These are phyloP conservation scores for Salix caprea DNA, from an alignment of 345 rosid genomes.

Conservation along the genomic window DNA sequence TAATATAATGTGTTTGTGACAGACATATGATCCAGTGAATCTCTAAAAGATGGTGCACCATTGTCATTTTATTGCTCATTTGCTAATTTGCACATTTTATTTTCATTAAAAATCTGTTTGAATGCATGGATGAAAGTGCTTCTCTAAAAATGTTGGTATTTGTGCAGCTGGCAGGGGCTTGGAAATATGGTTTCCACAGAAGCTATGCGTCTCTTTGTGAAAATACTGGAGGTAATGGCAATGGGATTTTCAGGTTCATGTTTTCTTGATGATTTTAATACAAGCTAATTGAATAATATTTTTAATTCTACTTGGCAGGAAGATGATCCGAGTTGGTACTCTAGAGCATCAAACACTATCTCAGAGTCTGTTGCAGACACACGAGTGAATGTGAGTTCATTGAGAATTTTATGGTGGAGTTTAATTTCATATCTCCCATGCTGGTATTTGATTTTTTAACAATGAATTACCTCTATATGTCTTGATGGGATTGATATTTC, in stretches of 20 bases:
- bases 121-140: not conserved
- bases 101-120: not conserved
- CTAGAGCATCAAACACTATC: slow-evolving; percentile 70
- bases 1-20: not conserved
- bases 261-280: not conserved
- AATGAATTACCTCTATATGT: not conserved
- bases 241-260: slow-evolving; percentile 13
- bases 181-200: slow-evolving; percentile 90
- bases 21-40: not conserved
- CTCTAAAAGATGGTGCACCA: not conserved
- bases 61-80: not conserved
- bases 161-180: slow-evolving; percentile 90
- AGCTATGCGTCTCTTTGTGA: slow-evolving; percentile 99
- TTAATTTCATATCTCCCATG: not conserved
- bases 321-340: slow-evolving; percentile 98
- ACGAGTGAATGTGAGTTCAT: slow-evolving; percentile 58
- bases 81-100: not conserved
- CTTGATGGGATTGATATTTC: not conserved
- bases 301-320: slow-evolving; percentile 47
- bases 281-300: slow-evolving; percentile 5
- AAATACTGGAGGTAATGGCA: slow-evolving; percentile 79
- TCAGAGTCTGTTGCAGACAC: slow-evolving; percentile 65
- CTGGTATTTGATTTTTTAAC: not conserved
- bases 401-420: not conserved
- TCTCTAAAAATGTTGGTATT: slow-evolving; percentile 1